Conservation (phyloP, 1,284 basidiomycete genomes). For the Sporisorium scitamineum region DNA sequence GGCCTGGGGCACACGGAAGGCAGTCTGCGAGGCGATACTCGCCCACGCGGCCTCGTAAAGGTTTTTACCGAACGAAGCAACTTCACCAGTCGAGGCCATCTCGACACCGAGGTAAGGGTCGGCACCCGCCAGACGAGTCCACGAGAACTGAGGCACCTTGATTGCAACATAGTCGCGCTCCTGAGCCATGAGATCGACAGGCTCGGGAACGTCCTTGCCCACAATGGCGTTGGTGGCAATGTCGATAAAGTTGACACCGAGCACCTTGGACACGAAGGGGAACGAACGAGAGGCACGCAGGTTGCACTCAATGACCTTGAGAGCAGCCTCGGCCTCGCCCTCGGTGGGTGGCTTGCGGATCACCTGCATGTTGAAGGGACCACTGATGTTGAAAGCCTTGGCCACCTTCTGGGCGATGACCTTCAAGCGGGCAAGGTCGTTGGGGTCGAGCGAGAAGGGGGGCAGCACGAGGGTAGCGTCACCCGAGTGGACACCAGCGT, state of each 20-base stretch:
- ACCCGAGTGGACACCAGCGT: constrained; percentile 98
- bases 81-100: constrained; percentile 99
- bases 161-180: constrained; percentile 93
- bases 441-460: constrained; percentile 83
- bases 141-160: constrained; percentile 98
- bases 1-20: constrained; percentile 86
- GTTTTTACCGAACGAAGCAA: constrained; percentile 95
- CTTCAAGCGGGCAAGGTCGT: constrained; percentile 88
- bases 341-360: constrained; percentile 83
- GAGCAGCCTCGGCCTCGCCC: constrained; percentile 75
- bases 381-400: constrained; percentile 92
- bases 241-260: constrained; percentile 97
- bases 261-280: constrained; percentile 98
- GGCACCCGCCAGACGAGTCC: constrained; percentile 91
- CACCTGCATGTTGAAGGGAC: constrained; percentile 99
- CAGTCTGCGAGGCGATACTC: constrained; percentile 85
- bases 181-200: constrained; percentile 91
- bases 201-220: constrained; percentile 87
- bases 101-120: constrained; percentile 98
- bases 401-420: constrained; percentile 93
- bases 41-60: constrained; percentile 98
- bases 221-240: constrained; percentile 93
- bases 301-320: constrained; percentile 99
- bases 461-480: constrained; percentile 98
- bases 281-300: constrained; percentile 96